Conservation (phyloP, 1,284 basidiomycete species). For the Trametes pubescens region DNA sequence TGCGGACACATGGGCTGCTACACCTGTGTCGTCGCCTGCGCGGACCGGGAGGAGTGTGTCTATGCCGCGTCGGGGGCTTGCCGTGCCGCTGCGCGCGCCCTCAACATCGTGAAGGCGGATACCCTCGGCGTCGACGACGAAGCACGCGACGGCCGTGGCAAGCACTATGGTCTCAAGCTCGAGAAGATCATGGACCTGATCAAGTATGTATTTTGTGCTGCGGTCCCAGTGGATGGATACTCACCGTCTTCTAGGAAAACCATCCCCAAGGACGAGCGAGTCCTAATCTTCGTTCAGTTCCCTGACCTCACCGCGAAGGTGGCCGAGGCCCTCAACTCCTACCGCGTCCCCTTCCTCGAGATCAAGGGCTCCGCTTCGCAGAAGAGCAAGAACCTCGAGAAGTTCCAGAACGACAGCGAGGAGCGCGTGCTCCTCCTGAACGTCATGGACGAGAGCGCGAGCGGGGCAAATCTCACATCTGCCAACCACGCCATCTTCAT, state of each 20-base stretch:
- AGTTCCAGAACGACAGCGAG: conserved; percentile 81
- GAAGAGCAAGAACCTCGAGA: conserved; percentile 83
- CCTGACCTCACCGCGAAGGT: conserved; percentile 92
- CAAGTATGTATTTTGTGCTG: conserved; percentile 57
- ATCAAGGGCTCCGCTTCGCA: conserved; percentile 81
- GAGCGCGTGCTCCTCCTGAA: conserved; percentile 88
- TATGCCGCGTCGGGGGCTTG: conserved; percentile 74
- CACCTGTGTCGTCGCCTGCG: conserved; percentile 74
- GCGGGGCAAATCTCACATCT: conserved; percentile 90
- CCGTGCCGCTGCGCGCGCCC: conserved; percentile 72
- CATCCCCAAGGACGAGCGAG: conserved; percentile 80
- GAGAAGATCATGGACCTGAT: conserved; percentile 87
- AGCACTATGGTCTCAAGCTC: conserved; percentile 89
- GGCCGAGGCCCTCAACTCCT: conserved; percentile 77
- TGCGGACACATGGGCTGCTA: conserved; percentile 90
- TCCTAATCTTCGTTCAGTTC: conserved; percentile 95
- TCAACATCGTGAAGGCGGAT: conserved; percentile 85
- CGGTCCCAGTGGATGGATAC: not conserved
- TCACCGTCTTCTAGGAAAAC: conserved; percentile 54
- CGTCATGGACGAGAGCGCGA: conserved; percentile 93
- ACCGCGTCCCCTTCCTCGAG: conserved; percentile 81
- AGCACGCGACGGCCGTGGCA: conserved; percentile 73
- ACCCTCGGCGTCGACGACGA: conserved; percentile 87
- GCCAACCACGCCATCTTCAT: conserved; percentile 97
- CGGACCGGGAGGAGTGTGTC: conserved; percentile 84